A percentile compares a stretch with the other conserved stretches of the same genome.
phyloP scores from a whole-genome alignment of 129 eudicot species.

The Heracleum sosnowskyi region DNA sequence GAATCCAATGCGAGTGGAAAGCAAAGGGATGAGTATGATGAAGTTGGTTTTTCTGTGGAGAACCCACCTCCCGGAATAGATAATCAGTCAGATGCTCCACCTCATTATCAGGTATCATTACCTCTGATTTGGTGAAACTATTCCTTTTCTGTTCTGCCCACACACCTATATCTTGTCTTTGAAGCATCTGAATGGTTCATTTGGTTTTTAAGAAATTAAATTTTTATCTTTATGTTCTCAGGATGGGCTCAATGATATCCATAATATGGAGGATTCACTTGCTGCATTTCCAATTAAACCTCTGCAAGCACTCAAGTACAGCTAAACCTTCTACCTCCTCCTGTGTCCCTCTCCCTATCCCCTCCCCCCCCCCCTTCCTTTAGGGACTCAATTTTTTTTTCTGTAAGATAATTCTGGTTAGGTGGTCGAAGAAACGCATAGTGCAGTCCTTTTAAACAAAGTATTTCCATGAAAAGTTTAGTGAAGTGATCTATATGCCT shows the following conservation, averaged over 20 bases:
- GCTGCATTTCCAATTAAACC: conserved; percentile 92
- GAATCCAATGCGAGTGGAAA: conserved; percentile 33
- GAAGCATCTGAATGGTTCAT: neutral
- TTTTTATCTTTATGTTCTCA: conserved; percentile 22
- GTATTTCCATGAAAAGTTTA: neutral
- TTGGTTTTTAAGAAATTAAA: neutral
- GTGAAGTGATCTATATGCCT: neutral
- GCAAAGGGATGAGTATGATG: conserved; percentile 37
- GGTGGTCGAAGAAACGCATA: neutral
- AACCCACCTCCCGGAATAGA: conserved; percentile 30
- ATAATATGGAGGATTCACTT: conserved; percentile 66
- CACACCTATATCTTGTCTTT: neutral
- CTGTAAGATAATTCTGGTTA: neutral
- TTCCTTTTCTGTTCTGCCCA: neutral
- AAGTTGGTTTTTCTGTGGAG: conserved; percentile 30
- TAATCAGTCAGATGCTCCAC: conserved; percentile 32
- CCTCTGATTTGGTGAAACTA: neutral
- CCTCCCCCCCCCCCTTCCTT: neutral
- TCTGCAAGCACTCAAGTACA: conserved; percentile 92
- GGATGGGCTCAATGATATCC: conserved; percentile 58
- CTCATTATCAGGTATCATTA: conserved; percentile 50
- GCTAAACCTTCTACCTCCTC: conserved; percentile 11
- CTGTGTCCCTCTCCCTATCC: neutral
- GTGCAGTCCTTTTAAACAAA: neutral
- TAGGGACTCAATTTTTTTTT: conserved; percentile 1